Evolutionary conservation across 805 yeast species (phyloP), one percentile per base, ranked within the genome.

Genomic region (Teunomyces stri): DNA sequence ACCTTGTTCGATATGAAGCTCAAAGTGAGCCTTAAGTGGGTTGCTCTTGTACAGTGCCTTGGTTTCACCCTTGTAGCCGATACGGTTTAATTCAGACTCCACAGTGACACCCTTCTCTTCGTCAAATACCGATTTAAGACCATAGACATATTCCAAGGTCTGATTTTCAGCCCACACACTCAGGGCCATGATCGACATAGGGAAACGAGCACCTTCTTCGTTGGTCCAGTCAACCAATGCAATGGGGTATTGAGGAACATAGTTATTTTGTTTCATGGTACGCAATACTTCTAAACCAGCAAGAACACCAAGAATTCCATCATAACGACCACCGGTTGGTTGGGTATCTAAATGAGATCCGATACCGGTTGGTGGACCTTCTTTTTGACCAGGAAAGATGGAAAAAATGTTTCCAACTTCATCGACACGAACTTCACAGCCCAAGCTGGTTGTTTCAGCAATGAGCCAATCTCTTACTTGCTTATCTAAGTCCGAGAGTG

Each of bases 341-440:
- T 85, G 90, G 0, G 91, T 85, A 56, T 85, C 91, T 48, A 85
- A 65, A 62, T 85, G 90, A 0, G 89, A 83, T 0, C 90, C 90
- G 50, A 84, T 81, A 12, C 80, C 88, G 1, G 82, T 82, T 12
- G 89, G 85, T 3, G 73, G 61, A 1, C 72, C 74, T 0, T 45
- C 50, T 6, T 59, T 56, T 50, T 68, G 62, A 4, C 89, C 89
- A 0, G 87, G 85, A 48, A 73, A 81, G 9, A 79, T 69, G 6
- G 85, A 85, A 65, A 84, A 85, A 16, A 85, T 82, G 61, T 80
- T 83, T 16, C 91, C 91, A 62, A 85, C 73, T 52, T 79, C 74
- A 63, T 85, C 91, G 29, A 84, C 66, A 27, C 74, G 78, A 25
- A 84, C 73, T 27, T 66, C 59, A 58, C 89, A 85, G 0, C 87